Conservation (phyloP, 805 yeast species). For the Lipomyces kockii region DNA sequence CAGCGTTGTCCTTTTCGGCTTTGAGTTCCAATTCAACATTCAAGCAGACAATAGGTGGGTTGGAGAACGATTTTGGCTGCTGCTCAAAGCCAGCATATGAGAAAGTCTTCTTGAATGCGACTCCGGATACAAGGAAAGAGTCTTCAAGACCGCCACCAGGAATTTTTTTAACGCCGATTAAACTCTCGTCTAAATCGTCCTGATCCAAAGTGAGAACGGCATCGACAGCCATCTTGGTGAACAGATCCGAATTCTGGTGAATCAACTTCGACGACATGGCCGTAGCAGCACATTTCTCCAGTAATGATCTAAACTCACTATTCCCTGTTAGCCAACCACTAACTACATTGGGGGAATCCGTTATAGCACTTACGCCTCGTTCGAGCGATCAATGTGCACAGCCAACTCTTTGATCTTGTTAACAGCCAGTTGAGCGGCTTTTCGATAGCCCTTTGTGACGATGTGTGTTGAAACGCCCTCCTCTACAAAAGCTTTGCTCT, state of each 20-base stretch:
- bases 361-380: slow-evolving; percentile 43
- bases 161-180: slow-evolving; percentile 93
- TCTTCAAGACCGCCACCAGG: slow-evolving; percentile 98
- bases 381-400: slow-evolving; percentile 63
- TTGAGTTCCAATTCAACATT: slow-evolving; percentile 95
- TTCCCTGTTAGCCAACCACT: background rate
- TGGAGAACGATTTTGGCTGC: slow-evolving; percentile 82
- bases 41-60: slow-evolving; percentile 82
- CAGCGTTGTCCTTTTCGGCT: slow-evolving; percentile 98
- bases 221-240: slow-evolving; percentile 95
- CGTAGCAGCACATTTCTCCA: slow-evolving; percentile 92
- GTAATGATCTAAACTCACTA: slow-evolving; percentile 66
- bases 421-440: slow-evolving; percentile 78
- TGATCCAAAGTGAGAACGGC: slow-evolving; percentile 88
- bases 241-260: slow-evolving; percentile 82
- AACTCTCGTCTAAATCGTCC: slow-evolving; percentile 80
- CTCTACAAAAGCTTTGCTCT: slow-evolving; percentile 86
- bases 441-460: slow-evolving; percentile 83
- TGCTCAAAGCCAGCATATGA: slow-evolving; percentile 99
- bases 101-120: slow-evolving; percentile 95
- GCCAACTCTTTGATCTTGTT: slow-evolving; percentile 74
- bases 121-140: slow-evolving; percentile 86
- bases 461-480: slow-evolving; percentile 94
- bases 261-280: slow-evolving; percentile 97
- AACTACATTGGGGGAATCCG: background rate